phyloP scores from a whole-genome alignment of 768 basidiomycete genomes.

The Lactarius evosmus region DNA sequence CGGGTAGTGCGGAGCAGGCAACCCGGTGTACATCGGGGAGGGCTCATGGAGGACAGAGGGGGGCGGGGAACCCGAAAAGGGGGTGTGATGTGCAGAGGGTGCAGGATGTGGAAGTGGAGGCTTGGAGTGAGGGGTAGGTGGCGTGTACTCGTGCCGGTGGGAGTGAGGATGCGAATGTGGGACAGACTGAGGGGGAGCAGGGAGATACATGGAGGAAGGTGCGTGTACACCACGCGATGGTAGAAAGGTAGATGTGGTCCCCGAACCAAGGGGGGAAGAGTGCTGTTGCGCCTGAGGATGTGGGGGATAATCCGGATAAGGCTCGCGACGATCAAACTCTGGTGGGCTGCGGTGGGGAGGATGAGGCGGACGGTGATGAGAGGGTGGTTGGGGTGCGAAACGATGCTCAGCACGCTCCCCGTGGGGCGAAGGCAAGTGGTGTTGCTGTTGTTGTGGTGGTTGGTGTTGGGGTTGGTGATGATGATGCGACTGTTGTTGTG shows the following conservation, averaged over 20 bases:
- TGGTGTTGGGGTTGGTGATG: conserved; percentile 32
- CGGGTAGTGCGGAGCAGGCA: conserved; percentile 23
- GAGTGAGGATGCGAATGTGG: conserved; percentile 28
- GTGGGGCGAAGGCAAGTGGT: conserved; percentile 31
- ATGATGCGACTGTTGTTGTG: conserved; percentile 29
- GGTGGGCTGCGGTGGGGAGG: conserved; percentile 26
- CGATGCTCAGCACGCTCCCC: conserved; percentile 30
- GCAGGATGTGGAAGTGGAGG: conserved; percentile 16
- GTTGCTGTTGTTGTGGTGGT: conserved; percentile 30
- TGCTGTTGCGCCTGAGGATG: conserved; percentile 25
- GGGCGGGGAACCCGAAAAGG: conserved; percentile 24
- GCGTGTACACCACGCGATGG: conserved; percentile 30
- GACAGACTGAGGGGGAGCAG: conserved; percentile 27
- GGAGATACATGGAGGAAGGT: conserved; percentile 24
- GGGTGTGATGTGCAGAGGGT: conserved; percentile 21
- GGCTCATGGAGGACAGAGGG: conserved; percentile 30
- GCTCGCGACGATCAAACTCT: conserved; percentile 26
- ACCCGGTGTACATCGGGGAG: conserved; percentile 34
- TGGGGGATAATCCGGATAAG: conserved; percentile 21
- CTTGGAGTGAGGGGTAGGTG: conserved; percentile 21
- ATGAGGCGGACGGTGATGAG: conserved; percentile 27
- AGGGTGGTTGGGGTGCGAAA: conserved; percentile 25
- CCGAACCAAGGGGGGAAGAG: conserved; percentile 16
- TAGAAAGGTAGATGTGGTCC: conserved; percentile 16
- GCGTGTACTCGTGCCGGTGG: conserved; percentile 29